Evolutionary conservation across 768 basidiomycete genomes (phyloP).

Genomic region (Stropharia rugosoannulata): DNA sequence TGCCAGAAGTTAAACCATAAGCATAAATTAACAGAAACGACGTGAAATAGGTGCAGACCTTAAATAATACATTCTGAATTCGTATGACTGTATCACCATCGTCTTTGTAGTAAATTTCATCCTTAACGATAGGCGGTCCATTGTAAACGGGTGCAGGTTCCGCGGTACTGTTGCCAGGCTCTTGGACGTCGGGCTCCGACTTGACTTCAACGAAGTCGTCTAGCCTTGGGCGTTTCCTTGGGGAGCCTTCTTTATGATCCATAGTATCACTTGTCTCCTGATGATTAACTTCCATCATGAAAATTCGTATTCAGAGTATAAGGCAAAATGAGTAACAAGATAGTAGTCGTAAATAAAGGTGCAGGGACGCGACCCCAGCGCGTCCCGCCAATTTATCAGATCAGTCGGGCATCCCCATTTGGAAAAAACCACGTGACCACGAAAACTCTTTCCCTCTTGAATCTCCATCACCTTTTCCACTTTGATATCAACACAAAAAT

Average conservation of each 20-base stretch:
- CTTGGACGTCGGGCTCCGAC: too few relatives aligned
- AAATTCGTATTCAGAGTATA: too few relatives aligned
- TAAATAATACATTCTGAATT: conserved; percentile 14
- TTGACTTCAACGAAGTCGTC: neutral
- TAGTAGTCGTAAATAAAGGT: too few relatives aligned
- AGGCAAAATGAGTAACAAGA: too few relatives aligned
- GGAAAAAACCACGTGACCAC: conserved; percentile 1
- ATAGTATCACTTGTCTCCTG: too few relatives aligned
- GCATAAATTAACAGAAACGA: neutral
- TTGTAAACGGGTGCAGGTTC: neutral
- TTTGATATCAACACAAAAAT: conserved; percentile 25
- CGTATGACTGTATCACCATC: conserved; percentile 13
- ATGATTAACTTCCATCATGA: too few relatives aligned
- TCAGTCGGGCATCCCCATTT: neutral
- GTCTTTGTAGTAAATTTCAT: conserved; percentile 6
- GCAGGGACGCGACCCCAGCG: too few relatives aligned
- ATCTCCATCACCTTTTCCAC: conserved; percentile 1
- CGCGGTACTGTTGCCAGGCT: too few relatives aligned
- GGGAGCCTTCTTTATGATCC: neutral
- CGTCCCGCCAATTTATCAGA: too few relatives aligned
- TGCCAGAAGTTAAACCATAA: neutral
- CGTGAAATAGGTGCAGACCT: conserved; percentile 7
- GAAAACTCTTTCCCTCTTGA: conserved; percentile 21
- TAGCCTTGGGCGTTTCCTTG: neutral
- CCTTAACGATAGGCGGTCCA: neutral